Evolutionary conservation across 345 rosid genomes (phyloP), one percentile per base, ranked within the genome.

Genomic region (Barbarea vulgaris): DNA sequence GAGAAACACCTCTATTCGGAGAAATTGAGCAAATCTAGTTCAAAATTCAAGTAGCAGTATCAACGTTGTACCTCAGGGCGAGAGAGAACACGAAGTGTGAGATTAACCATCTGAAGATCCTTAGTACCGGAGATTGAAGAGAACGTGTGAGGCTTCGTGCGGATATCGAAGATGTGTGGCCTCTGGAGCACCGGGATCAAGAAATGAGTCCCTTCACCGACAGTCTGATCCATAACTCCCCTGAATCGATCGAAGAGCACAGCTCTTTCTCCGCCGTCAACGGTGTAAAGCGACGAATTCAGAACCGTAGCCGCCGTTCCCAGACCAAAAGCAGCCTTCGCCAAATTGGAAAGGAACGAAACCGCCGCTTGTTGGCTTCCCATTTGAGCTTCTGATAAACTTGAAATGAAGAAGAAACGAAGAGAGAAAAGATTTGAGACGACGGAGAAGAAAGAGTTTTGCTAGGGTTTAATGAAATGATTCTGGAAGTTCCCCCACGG

Each of bases 91-190:
- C 98, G 98, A 61, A 96, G 99, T 21, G 97, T 93, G 69, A 96
- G 97, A 69, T 91, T 91, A 36, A 91, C 98, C 98, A 91, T 94
- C 88, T 94, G 98, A 10, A 94, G 95, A 87, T 96, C 99, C 79
- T 96, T 96, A 5, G 99, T 93, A 8, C 99, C 99, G 7, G 98
- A 96, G 48, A 89, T 46, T 31, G 98, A 90, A 18, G 99, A 93
- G 89, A 96, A 96, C 5, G 97, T 91, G 83, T 96, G 98, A 5
- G 99, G 98, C 25, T 87, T 81, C 22, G 96, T 91, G 34, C 97
- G 89, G 77, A 93, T 91, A 64, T 94, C 96, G 58, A 87, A 94
- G 77, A 91, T 86, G 83, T 58, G 83, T 1, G 97, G 97, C 74
- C 79, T 93, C 84, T 96, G 99, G 9, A 96, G 94, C 87, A 89